Base-by-base conservation (phyloP, 495 filamentous ascomycete species). In the Podospora conica region DNA sequence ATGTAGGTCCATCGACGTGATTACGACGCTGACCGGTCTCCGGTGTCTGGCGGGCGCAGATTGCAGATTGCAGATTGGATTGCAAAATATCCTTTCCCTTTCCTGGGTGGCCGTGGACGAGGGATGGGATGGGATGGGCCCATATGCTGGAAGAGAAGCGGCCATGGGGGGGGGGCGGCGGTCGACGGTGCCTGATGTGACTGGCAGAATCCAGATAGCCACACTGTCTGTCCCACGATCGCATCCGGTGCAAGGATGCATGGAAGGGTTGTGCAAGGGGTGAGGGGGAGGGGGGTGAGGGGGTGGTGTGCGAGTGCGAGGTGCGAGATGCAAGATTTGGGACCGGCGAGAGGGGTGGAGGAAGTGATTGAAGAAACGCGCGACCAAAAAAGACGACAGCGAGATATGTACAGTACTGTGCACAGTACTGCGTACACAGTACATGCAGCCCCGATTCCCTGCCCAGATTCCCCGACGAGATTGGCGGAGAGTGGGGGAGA, bases 361-460 rank as follows among this genome's bases (percentile, higher is more conserved):
- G 25, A 9, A n/a, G 29, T 25, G 57, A 28, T 20, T 63, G 60
- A 23, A 20, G 60, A 20, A n/a, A n/a, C n/a, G n/a, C n/a, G n/a
- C n/a, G n/a, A n/a, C n/a, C n/a, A n/a, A n/a, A n/a, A n/a, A n/a
- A n/a, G n/a, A n/a, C n/a, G n/a, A n/a, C n/a, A n/a, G n/a, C n/a
- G n/a, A n/a, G n/a, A n/a, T n/a, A n/a, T n/a, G n/a, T n/a, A n/a
- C n/a, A n/a, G n/a, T n/a, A n/a, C n/a, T n/a, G n/a, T n/a, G n/a
- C n/a, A n/a, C n/a, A n/a, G n/a, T n/a, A n/a, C n/a, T n/a, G n/a
- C n/a, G n/a, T n/a, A n/a, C n/a, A n/a, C n/a, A n/a, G n/a, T n/a
- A 65, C 61, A 68, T 70, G 69, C 69, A 68, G 64, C 69, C 69
- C 69, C 63, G 69, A 69, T 71, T 68, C 64, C 66, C 64, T 66